A percentile compares a stretch with the other conserved stretches of the same genome.
Conservation (phyloP, 2,329 filamentous ascomycete species). For the Pseudogymnoascus sp. region DNA sequence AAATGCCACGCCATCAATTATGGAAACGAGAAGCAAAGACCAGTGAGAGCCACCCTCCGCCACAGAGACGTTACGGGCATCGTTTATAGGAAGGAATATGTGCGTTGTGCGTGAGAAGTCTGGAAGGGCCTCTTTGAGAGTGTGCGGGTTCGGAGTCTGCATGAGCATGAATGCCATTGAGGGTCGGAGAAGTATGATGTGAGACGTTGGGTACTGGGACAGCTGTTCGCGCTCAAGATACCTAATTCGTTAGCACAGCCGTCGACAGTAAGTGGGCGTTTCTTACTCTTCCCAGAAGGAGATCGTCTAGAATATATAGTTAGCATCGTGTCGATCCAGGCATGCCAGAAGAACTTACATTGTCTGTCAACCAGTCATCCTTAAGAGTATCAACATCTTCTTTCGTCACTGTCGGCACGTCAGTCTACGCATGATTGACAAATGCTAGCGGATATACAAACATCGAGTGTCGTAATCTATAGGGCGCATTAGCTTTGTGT, state of each 20-base stretch:
- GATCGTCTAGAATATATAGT: slow-evolving; percentile 60
- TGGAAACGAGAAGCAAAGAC: slow-evolving; percentile 83
- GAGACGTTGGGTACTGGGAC: slow-evolving; percentile 67
- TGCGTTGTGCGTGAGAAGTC: slow-evolving; percentile 77
- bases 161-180: slow-evolving; percentile 90
- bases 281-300: slow-evolving; percentile 92
- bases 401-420: slow-evolving; percentile 58
- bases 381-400: slow-evolving; percentile 85
- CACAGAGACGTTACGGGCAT: slow-evolving; percentile 65
- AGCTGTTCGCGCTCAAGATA: slow-evolving; percentile 88
- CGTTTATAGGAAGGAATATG: slow-evolving; percentile 93
- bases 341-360: slow-evolving; percentile 49
- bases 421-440: slow-evolving; percentile 15
- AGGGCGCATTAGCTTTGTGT: background rate
- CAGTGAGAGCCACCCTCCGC: slow-evolving; percentile 93
- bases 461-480: slow-evolving; percentile 59
- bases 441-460: slow-evolving; percentile 31
- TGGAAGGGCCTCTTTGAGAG: slow-evolving; percentile 63
- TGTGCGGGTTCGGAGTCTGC: slow-evolving; percentile 55
- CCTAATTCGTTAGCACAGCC: slow-evolving; percentile 33
- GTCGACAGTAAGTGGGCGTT: slow-evolving; percentile 11
- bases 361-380: slow-evolving; percentile 94
- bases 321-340: background rate
- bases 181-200: slow-evolving; percentile 84
- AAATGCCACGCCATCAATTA: slow-evolving; percentile 85